Evolutionary conservation across 768 basidiomycete species (phyloP).

Genomic region (Tricholoma flavovirens): DNA sequence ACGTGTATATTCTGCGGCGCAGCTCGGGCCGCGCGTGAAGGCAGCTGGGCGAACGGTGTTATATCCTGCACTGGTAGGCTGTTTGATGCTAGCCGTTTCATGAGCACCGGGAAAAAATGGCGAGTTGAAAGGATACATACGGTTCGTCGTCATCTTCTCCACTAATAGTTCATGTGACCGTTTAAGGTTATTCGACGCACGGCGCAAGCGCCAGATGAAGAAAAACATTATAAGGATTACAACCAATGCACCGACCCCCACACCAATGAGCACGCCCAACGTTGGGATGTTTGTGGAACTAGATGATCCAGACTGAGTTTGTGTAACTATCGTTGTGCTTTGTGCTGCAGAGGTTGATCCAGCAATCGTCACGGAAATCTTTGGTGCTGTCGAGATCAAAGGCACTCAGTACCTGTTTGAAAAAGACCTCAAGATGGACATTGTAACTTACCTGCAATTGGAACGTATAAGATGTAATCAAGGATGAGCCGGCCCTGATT

Average conservation of each 20-base stretch:
- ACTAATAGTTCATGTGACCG: not conserved
- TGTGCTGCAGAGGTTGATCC: not conserved
- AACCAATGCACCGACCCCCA: not conserved
- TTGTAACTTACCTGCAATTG: conserved; percentile 2
- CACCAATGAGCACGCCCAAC: not conserved
- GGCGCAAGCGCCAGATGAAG: not conserved
- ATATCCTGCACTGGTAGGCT: not conserved
- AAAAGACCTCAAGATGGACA: not conserved
- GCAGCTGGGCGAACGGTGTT: not conserved
- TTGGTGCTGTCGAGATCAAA: not conserved
- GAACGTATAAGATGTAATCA: conserved; percentile 16
- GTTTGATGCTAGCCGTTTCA: not conserved
- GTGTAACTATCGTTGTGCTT: not conserved
- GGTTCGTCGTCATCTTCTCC: not conserved
- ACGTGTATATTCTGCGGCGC: not conserved
- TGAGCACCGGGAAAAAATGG: not conserved
- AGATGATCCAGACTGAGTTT: not conserved
- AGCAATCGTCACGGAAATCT: not conserved
- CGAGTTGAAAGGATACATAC: not conserved
- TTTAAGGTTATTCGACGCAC: not conserved
- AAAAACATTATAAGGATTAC: not conserved
- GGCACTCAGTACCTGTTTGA: not conserved
- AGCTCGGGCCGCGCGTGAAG: not conserved
- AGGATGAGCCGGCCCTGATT: conserved; percentile 15
- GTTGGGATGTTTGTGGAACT: not conserved